Conservation (phyloP, 2,329 filamentous ascomycete genomes). For the Colletotrichum eremochloae region DNA sequence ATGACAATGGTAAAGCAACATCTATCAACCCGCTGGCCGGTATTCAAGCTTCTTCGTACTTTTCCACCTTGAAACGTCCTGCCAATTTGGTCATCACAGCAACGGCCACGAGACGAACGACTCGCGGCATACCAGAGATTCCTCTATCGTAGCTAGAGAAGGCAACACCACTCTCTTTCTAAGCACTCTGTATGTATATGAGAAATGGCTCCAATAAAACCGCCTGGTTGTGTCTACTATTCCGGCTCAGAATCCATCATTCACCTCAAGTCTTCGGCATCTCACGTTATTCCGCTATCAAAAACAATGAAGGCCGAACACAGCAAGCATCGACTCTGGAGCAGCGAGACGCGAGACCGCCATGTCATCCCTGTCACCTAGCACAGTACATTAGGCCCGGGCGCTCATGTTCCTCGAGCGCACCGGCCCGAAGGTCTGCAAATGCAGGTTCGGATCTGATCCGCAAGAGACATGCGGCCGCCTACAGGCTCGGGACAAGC, state of each 20-base stretch:
- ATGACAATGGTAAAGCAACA: background rate
- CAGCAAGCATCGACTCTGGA: background rate
- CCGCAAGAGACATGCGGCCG: background rate
- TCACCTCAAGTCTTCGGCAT: background rate
- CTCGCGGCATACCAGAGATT: background rate
- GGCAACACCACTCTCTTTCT: background rate
- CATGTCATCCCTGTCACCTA: background rate
- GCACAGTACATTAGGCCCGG: background rate
- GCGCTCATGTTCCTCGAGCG: background rate
- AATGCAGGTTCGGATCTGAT: background rate
- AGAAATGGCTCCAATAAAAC: background rate
- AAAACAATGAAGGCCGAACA: background rate
- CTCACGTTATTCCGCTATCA: conserved; percentile 3
- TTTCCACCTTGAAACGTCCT: background rate
- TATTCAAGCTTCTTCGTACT: background rate
- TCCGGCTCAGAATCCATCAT: background rate
- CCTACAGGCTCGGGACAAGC: background rate
- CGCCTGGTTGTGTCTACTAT: background rate
- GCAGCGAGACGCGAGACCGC: background rate
- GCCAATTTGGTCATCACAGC: background rate
- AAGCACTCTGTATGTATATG: background rate
- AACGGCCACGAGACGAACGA: background rate
- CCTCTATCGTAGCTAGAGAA: background rate
- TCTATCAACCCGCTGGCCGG: background rate
- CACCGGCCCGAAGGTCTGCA: conserved; percentile 8